Conservation (phyloP, 1,284 basidiomycete species). For the Taiwanofungus camphoratus region DNA sequence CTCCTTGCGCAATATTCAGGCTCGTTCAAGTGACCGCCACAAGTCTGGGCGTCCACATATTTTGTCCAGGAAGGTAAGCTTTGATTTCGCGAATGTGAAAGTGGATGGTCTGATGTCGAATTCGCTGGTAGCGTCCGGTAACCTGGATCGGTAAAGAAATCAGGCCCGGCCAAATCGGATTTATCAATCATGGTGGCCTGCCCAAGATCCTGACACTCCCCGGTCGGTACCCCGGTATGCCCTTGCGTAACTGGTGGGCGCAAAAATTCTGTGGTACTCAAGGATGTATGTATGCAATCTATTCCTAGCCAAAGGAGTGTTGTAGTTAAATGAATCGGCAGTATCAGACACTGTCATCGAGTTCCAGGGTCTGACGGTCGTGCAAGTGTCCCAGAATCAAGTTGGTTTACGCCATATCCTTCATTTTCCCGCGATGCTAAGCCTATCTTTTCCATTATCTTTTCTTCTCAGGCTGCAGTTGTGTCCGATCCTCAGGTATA, state of each 20-base stretch:
- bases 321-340: slow-evolving; percentile 19
- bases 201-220: slow-evolving; percentile 67
- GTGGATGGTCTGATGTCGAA: neutral
- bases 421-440: neutral
- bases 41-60: slow-evolving; percentile 49
- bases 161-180: slow-evolving; percentile 56
- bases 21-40: neutral
- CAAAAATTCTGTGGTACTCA: slow-evolving; percentile 59
- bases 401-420: slow-evolving; percentile 21
- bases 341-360: slow-evolving; percentile 76
- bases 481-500: slow-evolving; percentile 63
- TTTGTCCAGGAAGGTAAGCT: slow-evolving; percentile 33
- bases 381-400: slow-evolving; percentile 77
- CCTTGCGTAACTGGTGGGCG: slow-evolving; percentile 79
- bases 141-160: slow-evolving; percentile 69
- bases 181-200: slow-evolving; percentile 73
- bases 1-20: neutral
- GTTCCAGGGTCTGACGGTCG: slow-evolving; percentile 70
- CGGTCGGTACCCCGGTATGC: slow-evolving; percentile 70
- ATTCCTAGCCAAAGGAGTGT: neutral
- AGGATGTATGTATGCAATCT: slow-evolving; percentile 45
- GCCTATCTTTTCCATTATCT: neutral
- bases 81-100: neutral
- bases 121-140: slow-evolving; percentile 39
- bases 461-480: slow-evolving; percentile 52